Conservation (phyloP, 345 rosid species). For the Geranium rotundifolium region DNA sequence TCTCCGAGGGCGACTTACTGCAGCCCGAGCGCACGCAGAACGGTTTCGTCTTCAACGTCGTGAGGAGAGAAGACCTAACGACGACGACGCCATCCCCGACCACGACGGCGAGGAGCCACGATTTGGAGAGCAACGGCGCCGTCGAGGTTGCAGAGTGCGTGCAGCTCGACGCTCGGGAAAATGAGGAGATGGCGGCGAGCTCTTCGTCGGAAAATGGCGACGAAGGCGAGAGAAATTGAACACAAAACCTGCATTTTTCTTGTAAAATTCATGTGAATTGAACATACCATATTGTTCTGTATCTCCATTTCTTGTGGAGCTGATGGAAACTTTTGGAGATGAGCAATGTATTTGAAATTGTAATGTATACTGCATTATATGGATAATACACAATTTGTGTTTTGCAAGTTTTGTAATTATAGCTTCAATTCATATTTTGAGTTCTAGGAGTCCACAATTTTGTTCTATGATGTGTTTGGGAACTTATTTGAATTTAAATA, state of each 20-base stretch:
- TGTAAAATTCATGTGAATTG: neutral
- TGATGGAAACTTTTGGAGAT: no score
- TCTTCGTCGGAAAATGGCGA: slow-evolving; percentile 54
- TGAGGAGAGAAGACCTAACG: slow-evolving; percentile 52
- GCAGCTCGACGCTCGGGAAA: slow-evolving; percentile 56
- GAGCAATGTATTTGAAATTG: no score
- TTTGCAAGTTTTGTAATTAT: no score
- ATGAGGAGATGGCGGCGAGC: slow-evolving; percentile 42
- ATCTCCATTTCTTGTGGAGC: no score
- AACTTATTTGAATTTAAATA: no score
- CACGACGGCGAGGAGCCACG: slow-evolving; percentile 27
- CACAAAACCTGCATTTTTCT: neutral
- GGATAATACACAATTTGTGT: no score
- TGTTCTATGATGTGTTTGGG: no score
- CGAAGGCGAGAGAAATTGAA: slow-evolving; percentile 8
- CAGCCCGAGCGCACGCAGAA: slow-evolving; percentile 60
- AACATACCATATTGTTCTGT: neutral
- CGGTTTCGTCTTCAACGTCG: slow-evolving; percentile 68
- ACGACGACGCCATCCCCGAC: no score
- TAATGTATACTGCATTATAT: no score
- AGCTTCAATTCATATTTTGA: no score
- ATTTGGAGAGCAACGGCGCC: slow-evolving; percentile 19
- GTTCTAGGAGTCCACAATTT: no score
- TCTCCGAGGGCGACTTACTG: slow-evolving; percentile 70
- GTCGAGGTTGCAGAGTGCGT: slow-evolving; percentile 54